Evolutionary conservation across 208 protist species (phyloP), one percentile per base, ranked within the genome.

Genomic region (Novymonas esmeraldas): DNA sequence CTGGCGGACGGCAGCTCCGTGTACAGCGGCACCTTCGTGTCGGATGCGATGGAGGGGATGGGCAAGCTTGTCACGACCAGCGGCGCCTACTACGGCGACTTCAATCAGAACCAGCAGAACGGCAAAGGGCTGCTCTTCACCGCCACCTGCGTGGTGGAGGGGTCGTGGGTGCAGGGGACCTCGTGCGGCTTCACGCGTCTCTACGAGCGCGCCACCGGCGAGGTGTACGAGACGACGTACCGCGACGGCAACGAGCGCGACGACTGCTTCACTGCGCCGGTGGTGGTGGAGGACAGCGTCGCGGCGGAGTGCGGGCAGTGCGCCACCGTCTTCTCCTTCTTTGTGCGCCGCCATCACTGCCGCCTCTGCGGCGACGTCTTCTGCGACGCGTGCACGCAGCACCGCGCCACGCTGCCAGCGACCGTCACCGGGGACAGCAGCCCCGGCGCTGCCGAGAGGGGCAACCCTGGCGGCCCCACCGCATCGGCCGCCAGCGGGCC

Each of bases 271-370:
- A 46, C 68, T 2, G 62, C 68, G n/a, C 83, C 82, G 9, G 20
- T 89, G 7, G 84, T 90, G 84, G 70, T 90, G 42, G 76, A 89
- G 24, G 94, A 98, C 78, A 54, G 54, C 10, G 70, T 85, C 18
- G 66, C 67, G 2, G 42, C 58, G 10, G 58, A 64, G 44, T 98
- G 96, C 70, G 82, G 75, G 29, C 71, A 93, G 55, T 98, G 96
- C 70, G 49, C 68, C 48, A 66, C 58, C 0, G 36, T 73, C 22
- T 98, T 98, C 72, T 79, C 64, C 26, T 69, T 97, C 20, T 93
- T 98, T 50, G 72, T 89, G 2, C 85, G 91, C 14, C 87, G 90
- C 6, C 91, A 96, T 70, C 96, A 98, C 73, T 98, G 96, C 77
- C 88, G 96, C 26, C 63, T 97, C 24, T 98, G 96, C 73, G 96